Evolutionary conservation across 1,284 basidiomycete species (phyloP).

Genomic region (Ceratobasidium sp.): DNA sequence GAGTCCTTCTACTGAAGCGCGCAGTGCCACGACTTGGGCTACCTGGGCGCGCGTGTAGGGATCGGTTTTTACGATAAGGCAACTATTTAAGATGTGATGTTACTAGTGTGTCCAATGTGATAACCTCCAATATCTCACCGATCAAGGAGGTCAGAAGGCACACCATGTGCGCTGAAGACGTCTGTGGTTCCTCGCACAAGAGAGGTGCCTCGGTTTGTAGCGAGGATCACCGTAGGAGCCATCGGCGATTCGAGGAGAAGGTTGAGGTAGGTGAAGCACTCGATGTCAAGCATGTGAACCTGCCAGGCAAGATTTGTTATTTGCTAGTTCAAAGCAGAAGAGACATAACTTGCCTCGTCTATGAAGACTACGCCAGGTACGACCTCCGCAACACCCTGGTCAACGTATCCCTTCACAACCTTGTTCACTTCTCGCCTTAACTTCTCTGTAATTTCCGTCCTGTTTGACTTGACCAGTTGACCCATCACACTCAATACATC

Average conservation of each 20-base stretch:
- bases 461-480: conserved; percentile 98
- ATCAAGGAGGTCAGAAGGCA: conserved; percentile 95
- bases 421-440: conserved; percentile 99
- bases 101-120: no score
- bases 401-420: conserved; percentile 95
- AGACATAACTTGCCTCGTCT: conserved; percentile 81
- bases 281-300: conserved; percentile 99
- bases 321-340: no score
- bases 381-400: conserved; percentile 97
- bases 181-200: conserved; percentile 95
- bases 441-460: conserved; percentile 97
- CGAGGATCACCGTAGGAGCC: conserved; percentile 97
- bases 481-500: conserved; percentile 99
- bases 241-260: conserved; percentile 94
- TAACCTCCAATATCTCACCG: no score
- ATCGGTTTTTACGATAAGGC: conserved; percentile 96
- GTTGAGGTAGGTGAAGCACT: conserved; percentile 99
- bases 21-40: conserved; percentile 86
- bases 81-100: no score
- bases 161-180: conserved; percentile 93
- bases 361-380: conserved; percentile 99
- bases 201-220: conserved; percentile 95
- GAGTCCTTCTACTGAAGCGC: conserved; percentile 89
- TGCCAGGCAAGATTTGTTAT: no score
- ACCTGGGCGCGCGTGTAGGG: conserved; percentile 89